phyloP scores from a whole-genome alignment of 257 asterid genomes.

The Gentiana dahurica region DNA sequence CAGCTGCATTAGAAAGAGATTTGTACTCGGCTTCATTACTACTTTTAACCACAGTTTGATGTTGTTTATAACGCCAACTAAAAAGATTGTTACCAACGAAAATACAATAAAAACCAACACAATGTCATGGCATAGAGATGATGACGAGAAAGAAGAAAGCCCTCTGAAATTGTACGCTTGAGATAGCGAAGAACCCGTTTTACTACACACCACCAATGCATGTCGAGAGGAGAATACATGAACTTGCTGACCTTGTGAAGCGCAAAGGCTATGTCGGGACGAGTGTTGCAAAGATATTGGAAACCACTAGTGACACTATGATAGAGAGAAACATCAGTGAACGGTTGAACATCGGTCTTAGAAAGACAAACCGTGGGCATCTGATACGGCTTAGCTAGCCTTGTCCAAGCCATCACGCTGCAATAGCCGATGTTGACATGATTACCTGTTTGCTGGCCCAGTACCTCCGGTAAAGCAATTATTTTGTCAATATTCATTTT shows the following conservation, averaged over 20 bases:
- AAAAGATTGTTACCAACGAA: not conserved
- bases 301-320: not conserved
- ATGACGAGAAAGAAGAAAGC: too few relatives aligned
- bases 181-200: too few relatives aligned
- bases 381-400: too few relatives aligned
- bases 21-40: constrained; percentile 5
- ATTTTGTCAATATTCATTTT: too few relatives aligned
- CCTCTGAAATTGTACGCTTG: too few relatives aligned
- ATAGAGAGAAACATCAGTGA: not conserved
- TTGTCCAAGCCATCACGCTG: too few relatives aligned
- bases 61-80: not conserved
- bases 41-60: not conserved
- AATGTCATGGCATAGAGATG: not conserved
- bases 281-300: not conserved
- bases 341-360: not conserved
- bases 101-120: not conserved
- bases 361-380: too few relatives aligned
- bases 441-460: too few relatives aligned
- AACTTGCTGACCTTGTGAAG: too few relatives aligned
- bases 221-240: not conserved
- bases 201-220: not conserved
- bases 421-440: too few relatives aligned
- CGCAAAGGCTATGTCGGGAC: not conserved
- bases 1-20: not conserved
- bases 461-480: too few relatives aligned